Conservation (phyloP, 352 stramenopile genomes). For the Phytophthora megakarya region DNA sequence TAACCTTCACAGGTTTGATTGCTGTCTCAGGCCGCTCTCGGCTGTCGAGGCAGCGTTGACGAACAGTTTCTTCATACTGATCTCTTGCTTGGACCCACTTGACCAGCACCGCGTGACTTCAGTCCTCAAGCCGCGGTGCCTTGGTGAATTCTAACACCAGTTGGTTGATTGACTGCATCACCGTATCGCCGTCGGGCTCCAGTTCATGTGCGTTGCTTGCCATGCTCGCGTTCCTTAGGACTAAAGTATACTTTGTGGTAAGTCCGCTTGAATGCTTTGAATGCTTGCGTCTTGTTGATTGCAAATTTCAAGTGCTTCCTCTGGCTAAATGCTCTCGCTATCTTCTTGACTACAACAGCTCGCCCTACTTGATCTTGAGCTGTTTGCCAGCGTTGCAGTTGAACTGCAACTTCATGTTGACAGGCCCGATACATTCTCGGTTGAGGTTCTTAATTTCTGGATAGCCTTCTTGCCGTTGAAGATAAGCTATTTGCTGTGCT, state of each 20-base stretch:
- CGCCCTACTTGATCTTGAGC: too few species aligned
- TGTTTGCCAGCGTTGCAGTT: not conserved
- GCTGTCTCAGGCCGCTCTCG: not conserved
- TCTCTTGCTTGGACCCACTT: not conserved
- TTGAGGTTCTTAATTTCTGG: not conserved
- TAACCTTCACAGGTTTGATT: not conserved
- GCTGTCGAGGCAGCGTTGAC: not conserved
- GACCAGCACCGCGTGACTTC: not conserved
- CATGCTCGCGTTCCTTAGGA: not conserved
- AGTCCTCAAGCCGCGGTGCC: not conserved
- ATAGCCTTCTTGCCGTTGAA: not conserved
- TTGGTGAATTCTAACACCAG: not conserved
- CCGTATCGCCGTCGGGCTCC: not conserved
- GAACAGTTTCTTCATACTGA: not conserved
- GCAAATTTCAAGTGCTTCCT: too few species aligned
- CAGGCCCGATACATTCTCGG: not conserved
- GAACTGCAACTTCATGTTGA: too few species aligned
- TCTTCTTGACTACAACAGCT: too few species aligned
- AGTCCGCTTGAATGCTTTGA: too few species aligned
- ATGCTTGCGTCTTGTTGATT: too few species aligned
- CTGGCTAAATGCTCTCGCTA: too few species aligned
- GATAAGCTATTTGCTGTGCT: not conserved
- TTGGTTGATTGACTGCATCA: not conserved
- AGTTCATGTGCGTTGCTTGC: not conserved
- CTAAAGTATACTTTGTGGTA: conserved; percentile 39